Evolutionary conservation across 1,284 basidiomycete genomes (phyloP), one percentile per base, ranked within the genome.

Genomic region (Boletus albobrunnescens): DNA sequence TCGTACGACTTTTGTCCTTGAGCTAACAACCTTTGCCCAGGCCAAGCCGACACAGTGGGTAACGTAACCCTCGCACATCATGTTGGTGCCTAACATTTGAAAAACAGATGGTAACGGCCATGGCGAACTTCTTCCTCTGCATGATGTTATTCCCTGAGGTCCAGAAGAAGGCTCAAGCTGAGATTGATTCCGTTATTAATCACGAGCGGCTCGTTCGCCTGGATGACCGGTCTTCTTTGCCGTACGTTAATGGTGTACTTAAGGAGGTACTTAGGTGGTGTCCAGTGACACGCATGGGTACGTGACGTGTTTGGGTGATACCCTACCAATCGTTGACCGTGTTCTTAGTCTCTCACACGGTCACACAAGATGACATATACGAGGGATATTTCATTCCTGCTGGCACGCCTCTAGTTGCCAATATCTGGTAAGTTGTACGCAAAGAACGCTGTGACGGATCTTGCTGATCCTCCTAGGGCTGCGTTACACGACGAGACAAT

Each of bases 71-170:
- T n/a, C 22, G 7, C 32, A 35, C 41, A 9, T 14, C 6, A 4
- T 26, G 3, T 42, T 14, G 11, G 23, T 27, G 14, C 23, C 31
- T 27, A 3, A 42, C 24, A 22, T 12, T 19, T 13, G n/a, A 26
- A 17, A 14, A 31, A 19, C 13, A 42, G 41, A 42, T 42, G 41
- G 41, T 42, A n/a, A 42, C 41, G 4, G 40, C 40, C n/a, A 41
- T 41, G 30, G 40, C 40, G 12, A 41, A 41, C 40, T 41, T 41
- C n/a, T 41, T 41, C 22, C 40, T 41, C 4, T 41, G 40, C 40
- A 42, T 42, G 41, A 33, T 42, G 31, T 13, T 42, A n/a, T 42
- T 42, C 17, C 41, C 41, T 10, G 41, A 42, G 17, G 31, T 33
- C 16, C 41, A 42, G 28, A 24, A 33, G 9, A 42, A 26, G 23